Percentiles rank a stretch among this genome's conserved stretches.
Evolutionary conservation across 768 basidiomycete species (phyloP).

Genomic region (Podaxis pistillaris): DNA sequence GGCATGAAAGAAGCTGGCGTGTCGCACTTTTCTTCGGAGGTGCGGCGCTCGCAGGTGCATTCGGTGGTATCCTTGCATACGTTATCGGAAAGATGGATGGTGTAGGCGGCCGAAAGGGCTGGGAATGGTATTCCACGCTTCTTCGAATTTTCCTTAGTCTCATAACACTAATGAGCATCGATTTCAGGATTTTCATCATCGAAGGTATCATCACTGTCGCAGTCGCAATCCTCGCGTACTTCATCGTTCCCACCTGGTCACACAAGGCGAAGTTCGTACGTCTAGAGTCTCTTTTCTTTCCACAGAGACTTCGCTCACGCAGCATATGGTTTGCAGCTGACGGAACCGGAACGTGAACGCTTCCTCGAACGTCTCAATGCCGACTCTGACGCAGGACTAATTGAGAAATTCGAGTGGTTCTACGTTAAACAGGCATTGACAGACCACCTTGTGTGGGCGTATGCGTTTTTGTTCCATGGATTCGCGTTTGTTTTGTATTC

Average conservation of each 20-base stretch:
- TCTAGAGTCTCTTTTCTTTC: not conserved
- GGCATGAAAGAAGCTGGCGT: constrained; percentile 58
- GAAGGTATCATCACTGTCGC: constrained; percentile 52
- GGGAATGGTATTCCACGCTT: constrained; percentile 48
- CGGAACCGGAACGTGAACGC: constrained; percentile 46
- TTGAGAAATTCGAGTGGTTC: constrained; percentile 56
- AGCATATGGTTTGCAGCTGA: constrained; percentile 41
- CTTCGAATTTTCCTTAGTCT: not conserved
- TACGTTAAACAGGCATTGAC: constrained; percentile 55
- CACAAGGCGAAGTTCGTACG: constrained; percentile 55
- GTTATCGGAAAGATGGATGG: constrained; percentile 60
- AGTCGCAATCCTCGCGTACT: constrained; percentile 48
- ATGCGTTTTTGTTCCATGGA: constrained; percentile 60
- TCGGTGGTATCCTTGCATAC: constrained; percentile 63
- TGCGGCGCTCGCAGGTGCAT: constrained; percentile 61
- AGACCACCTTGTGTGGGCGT: constrained; percentile 60
- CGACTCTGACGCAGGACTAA: constrained; percentile 53
- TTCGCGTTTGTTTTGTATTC: constrained; percentile 61
- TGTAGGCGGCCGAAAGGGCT: constrained; percentile 55
- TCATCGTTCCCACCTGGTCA: constrained; percentile 59
- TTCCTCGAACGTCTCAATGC: constrained; percentile 47
- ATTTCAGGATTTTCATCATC: constrained; percentile 54
- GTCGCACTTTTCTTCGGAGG: constrained; percentile 65
- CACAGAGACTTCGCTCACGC: constrained; percentile 27
- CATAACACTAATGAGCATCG: not conserved